Base-by-base conservation (phyloP, 192 early-diverging fungal genomes). In the Coemansia reversa region DNA sequence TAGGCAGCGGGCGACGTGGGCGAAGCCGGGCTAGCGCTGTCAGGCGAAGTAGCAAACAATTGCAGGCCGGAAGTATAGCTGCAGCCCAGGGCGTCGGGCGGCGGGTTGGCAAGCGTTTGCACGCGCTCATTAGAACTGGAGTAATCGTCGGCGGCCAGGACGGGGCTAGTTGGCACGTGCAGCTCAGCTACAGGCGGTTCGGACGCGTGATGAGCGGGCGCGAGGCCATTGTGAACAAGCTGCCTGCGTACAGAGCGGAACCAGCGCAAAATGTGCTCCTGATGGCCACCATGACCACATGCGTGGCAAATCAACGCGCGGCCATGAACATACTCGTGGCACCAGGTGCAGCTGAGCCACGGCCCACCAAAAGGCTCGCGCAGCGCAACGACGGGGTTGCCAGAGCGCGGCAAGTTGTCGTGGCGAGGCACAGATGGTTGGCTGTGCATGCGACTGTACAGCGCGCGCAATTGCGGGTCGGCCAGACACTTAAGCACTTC, bases 231-330 rank as follows among this genome's bases (percentile, higher is more conserved):
- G 47, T 58, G 66, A 48, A 48, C 9, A 20, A 80, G 71, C 54
- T 73, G 72, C 30, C 58, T 49, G 35, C 65, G 79, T 24, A 71
- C 74, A 1, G 42, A 59, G 23, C 65, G 50, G 57, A 81, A 81
- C 79, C 79, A 81, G 48, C 62, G 28, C 62, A 68, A 66, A 56
- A 81, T 75, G n/a, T 81, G 79, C 58, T 69, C 69, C 54, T 81
- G 73, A 55, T 81, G 79, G 5, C 79, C 79, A 63, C 79, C 79
- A 16, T 81, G 79, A 7, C 79, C 79, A 29, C 79, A 81, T 1
- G 70, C 65, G 23, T 73, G 72, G 67, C 79, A 81, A 24, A 81
- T 72, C 51, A 81, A 55, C 39, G 79, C 79, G 42, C 70, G 70
- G 24, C 79, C 79, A 23, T 72, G 79, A 7, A 81, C 79, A 62